Percentiles rank a stretch among this genome's conserved stretches.
These are phyloP conservation scores for Macrolepiota dolichaula DNA, from an alignment of 768 basidiomycete species.

Conservation along the genomic window DNA sequence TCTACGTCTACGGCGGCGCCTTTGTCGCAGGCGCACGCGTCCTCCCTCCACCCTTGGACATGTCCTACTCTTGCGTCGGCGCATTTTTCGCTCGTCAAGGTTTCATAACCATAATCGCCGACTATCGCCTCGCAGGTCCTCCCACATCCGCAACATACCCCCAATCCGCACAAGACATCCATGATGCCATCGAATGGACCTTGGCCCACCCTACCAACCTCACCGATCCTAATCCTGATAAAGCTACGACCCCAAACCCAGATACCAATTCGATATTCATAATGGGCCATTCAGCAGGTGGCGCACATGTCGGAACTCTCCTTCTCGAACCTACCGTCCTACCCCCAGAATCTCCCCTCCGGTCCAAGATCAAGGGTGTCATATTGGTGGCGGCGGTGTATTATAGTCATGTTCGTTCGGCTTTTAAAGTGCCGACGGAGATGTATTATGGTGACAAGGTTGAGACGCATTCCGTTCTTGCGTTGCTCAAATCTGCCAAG, in stretches of 20 bases:
- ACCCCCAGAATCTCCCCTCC: conserved; percentile 22
- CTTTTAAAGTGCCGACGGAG: conserved; percentile 21
- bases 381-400: conserved; percentile 46
- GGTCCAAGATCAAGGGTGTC: conserved; percentile 39
- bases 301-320: conserved; percentile 43
- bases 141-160: conserved; percentile 42
- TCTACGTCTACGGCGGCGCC: conserved; percentile 69
- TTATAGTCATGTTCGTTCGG: conserved; percentile 20
- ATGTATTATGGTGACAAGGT: conserved; percentile 25
- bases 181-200: conserved; percentile 58
- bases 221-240: no score
- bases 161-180: conserved; percentile 50
- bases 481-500: conserved; percentile 28
- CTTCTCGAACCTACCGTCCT: conserved; percentile 37
- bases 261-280: conserved; percentile 43
- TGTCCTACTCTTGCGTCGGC: conserved; percentile 53
- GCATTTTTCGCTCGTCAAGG: conserved; percentile 60
- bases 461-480: background rate
- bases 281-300: conserved; percentile 64
- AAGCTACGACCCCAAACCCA: conserved; percentile 28
- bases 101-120: conserved; percentile 61
- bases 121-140: conserved; percentile 62
- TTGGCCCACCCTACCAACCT: conserved; percentile 32
- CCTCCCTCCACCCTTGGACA: conserved; percentile 39
- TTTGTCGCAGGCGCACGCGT: conserved; percentile 49